Evolutionary conservation across 345 rosid genomes (phyloP).

Genomic region (Eucalyptus curtisii): DNA sequence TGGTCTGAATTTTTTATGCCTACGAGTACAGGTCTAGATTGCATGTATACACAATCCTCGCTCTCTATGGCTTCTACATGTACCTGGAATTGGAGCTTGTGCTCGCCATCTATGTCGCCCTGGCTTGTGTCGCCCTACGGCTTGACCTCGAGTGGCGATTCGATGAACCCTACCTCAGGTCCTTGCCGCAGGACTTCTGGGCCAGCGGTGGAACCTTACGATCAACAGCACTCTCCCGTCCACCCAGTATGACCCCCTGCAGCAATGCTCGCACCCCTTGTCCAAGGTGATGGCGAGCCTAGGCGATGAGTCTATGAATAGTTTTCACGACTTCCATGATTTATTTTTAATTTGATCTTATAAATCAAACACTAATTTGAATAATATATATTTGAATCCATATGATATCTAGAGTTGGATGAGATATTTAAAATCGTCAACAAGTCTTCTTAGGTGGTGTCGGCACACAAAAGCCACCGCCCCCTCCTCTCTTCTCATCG

Average conservation of each 20-base stretch:
- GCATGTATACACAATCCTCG: background rate
- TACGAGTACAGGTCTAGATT: background rate
- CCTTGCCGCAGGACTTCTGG: background rate
- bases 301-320: background rate
- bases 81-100: background rate
- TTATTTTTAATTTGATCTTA: too few relatives aligned
- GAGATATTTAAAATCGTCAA: background rate
- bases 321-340: background rate
- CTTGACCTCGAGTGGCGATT: background rate
- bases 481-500: background rate
- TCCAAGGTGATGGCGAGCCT: background rate
- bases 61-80: background rate
- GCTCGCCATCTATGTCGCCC: background rate
- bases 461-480: background rate
- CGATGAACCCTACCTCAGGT: background rate
- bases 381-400: too few relatives aligned
- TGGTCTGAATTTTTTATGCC: background rate
- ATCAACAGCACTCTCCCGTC: background rate
- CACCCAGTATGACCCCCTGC: background rate
- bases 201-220: background rate
- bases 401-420: background rate
- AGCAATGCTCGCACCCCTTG: background rate
- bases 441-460: background rate
- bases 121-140: background rate
- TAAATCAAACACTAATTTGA: background rate